phyloP scores from a whole-genome alignment of 1,139 yeast species.

The Yamadazyma songkhlaensis region DNA sequence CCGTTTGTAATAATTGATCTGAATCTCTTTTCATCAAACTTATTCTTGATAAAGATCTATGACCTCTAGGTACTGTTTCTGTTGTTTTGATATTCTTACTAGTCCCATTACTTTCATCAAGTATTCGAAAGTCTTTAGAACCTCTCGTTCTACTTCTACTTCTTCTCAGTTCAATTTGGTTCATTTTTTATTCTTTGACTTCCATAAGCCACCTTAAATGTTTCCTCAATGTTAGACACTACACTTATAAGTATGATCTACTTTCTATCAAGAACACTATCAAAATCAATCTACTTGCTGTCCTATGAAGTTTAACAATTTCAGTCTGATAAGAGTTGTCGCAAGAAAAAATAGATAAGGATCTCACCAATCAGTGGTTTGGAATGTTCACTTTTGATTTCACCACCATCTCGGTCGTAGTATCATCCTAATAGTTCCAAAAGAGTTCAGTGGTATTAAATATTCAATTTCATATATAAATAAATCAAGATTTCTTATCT shows the following conservation, averaged over 20 bases:
- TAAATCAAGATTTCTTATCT: not conserved
- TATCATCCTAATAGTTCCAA: too few relatives aligned
- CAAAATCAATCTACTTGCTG: too few relatives aligned
- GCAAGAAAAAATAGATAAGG: too few relatives aligned
- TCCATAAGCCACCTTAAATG: too few relatives aligned
- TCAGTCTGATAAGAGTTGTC: too few relatives aligned
- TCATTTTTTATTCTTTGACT: not conserved
- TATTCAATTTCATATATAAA: not conserved
- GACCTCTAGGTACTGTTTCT: conserved; percentile 6
- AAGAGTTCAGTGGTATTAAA: not conserved
- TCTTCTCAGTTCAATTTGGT: conserved; percentile 3
- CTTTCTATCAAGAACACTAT: too few relatives aligned
- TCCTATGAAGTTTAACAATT: too few relatives aligned
- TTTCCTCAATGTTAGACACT: too few relatives aligned
- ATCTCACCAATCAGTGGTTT: too few relatives aligned
- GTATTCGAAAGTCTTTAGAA: conserved; percentile 10
- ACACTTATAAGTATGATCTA: too few relatives aligned
- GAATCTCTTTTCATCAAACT: conserved; percentile 5
- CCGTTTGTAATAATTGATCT: conserved; percentile 13
- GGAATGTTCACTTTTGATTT: too few relatives aligned
- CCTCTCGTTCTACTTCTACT: conserved; percentile 11
- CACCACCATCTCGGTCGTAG: too few relatives aligned
- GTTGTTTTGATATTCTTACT: conserved; percentile 6
- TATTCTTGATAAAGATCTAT: conserved; percentile 13
- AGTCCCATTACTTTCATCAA: conserved; percentile 10